A percentile compares a stretch with the other conserved stretches of the same genome.
These are phyloP conservation scores for Solanum clarkiae DNA, from an alignment of 257 asterid genomes.

Conservation along the genomic window DNA sequence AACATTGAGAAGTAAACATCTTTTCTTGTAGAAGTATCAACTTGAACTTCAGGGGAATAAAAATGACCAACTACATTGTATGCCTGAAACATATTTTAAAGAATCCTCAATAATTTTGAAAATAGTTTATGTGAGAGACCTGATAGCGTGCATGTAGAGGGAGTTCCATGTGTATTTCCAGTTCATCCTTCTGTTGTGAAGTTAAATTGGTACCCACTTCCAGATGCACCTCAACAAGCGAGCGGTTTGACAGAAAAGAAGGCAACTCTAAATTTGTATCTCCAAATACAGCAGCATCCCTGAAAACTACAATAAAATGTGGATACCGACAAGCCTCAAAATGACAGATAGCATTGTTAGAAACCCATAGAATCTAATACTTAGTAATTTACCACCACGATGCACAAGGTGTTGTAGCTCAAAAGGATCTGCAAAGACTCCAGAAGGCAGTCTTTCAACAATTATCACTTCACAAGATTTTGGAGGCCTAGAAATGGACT, in stretches of 20 bases:
- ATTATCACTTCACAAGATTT: conserved; percentile 38
- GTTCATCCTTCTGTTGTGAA: conserved; percentile 14
- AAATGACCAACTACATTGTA: not conserved
- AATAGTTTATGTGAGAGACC: conserved; percentile 18
- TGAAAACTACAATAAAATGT: conserved; percentile 34
- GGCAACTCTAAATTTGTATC: conserved; percentile 85
- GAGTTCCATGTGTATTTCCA: conserved; percentile 35
- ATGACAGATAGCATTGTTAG: not conserved
- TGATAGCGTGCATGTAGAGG: conserved; percentile 89
- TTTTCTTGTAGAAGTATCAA: not conserved
- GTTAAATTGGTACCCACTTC: conserved; percentile 16
- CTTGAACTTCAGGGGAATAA: not conserved
- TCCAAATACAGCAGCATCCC: conserved; percentile 70
- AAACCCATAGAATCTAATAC: not conserved
- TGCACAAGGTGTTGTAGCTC: conserved; percentile 79
- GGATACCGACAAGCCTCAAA: not conserved
- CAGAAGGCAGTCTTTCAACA: conserved; percentile 67
- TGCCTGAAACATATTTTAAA: not conserved
- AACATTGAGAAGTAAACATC: not conserved
- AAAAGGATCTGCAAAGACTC: conserved; percentile 87
- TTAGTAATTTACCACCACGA: conserved; percentile 44
- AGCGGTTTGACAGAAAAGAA: conserved; percentile 60
- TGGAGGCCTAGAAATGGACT: conserved; percentile 5
- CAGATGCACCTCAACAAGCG: conserved; percentile 68
- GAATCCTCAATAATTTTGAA: not conserved